Evolutionary conservation across 1,284 basidiomycete genomes (phyloP).

Genomic region (Tilletia caries): DNA sequence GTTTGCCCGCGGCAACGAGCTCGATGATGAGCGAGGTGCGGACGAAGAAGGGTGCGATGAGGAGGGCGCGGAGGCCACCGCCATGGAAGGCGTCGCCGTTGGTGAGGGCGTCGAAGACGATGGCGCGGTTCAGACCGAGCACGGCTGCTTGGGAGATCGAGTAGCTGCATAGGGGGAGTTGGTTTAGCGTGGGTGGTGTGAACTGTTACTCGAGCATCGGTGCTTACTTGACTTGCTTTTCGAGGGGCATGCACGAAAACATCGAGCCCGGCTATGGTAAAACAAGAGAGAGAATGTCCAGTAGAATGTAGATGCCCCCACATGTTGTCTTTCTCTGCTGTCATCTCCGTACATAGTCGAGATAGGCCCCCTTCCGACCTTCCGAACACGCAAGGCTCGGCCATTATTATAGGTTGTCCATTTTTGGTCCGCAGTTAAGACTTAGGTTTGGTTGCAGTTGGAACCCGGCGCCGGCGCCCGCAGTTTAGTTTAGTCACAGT

Average conservation of each 20-base stretch:
- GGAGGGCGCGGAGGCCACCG: constrained; percentile 58
- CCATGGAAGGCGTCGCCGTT: constrained; percentile 22
- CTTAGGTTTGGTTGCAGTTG: too few relatives aligned
- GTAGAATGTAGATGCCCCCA: too few relatives aligned
- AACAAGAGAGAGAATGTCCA: constrained; percentile 60
- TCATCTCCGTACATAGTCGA: too few relatives aligned
- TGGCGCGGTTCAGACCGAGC: constrained; percentile 62
- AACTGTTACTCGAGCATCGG: neutral
- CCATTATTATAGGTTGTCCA: too few relatives aligned
- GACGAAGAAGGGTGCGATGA: constrained; percentile 62
- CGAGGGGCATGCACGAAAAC: constrained; percentile 2
- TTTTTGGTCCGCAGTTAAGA: too few relatives aligned
- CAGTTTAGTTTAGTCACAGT: too few relatives aligned
- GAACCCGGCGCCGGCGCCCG: too few relatives aligned
- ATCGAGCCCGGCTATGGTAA: constrained; percentile 2
- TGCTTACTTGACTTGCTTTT: neutral
- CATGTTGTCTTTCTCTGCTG: too few relatives aligned
- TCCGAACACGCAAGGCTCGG: too few relatives aligned
- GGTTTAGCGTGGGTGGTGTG: constrained; percentile 51
- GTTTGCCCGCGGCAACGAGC: neutral
- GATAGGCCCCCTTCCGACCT: too few relatives aligned
- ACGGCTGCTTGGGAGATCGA: constrained; percentile 27
- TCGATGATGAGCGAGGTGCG: constrained; percentile 9
- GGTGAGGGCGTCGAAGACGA: constrained; percentile 54
- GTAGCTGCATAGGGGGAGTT: neutral